These are phyloP conservation scores for Coemansia sp. DNA, from an alignment of 192 early-diverging fungal species.

Conservation along the genomic window DNA sequence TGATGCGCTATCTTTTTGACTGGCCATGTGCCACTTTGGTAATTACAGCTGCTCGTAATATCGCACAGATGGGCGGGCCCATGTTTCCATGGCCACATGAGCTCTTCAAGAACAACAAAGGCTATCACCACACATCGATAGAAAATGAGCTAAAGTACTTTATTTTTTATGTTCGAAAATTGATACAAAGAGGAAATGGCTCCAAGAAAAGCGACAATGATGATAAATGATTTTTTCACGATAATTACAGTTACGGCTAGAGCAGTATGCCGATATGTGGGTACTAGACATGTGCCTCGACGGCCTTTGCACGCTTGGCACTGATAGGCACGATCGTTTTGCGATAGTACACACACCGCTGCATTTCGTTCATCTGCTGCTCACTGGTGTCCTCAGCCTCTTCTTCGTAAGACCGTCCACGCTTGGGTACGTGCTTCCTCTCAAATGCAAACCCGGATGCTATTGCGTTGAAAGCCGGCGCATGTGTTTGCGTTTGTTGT, in stretches of 20 bases:
- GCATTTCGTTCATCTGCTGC: slow-evolving; percentile 10
- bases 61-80: too few species aligned
- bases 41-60: too few species aligned
- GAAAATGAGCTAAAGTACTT: too few species aligned
- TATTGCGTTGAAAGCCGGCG: neutral
- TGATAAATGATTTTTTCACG: neutral
- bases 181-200: too few species aligned
- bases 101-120: too few species aligned
- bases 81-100: too few species aligned
- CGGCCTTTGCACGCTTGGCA: slow-evolving; percentile 40
- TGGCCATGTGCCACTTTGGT: too few species aligned
- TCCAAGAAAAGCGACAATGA: too few species aligned
- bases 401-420: slow-evolving; percentile 28
- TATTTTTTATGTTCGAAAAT: too few species aligned
- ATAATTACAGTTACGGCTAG: neutral
- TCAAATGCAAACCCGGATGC: slow-evolving; percentile 15
- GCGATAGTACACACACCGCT: slow-evolving; percentile 48
- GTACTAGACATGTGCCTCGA: slow-evolving; percentile 27
- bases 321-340: slow-evolving; percentile 28
- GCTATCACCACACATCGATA: too few species aligned
- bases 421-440: slow-evolving; percentile 33
- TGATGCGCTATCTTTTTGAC: too few species aligned
- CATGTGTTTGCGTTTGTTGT: slow-evolving; percentile 2
- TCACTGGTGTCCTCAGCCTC: slow-evolving; percentile 1
- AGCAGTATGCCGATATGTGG: too few species aligned